These are phyloP conservation scores for Xylaria multiplex DNA, from an alignment of 2,329 filamentous ascomycete species.

Conservation along the genomic window DNA sequence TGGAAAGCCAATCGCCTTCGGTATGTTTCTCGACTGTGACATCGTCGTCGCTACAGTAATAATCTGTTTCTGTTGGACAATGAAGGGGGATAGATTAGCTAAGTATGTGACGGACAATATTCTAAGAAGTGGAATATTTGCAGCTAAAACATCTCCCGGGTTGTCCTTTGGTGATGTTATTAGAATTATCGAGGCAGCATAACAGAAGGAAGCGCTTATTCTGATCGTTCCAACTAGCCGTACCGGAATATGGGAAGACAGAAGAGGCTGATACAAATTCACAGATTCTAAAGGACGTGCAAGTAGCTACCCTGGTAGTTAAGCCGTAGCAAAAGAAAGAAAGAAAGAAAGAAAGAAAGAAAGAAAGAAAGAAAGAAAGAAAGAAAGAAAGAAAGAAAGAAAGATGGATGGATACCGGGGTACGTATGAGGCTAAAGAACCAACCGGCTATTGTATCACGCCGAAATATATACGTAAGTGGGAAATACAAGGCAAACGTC, in stretches of 20 bases:
- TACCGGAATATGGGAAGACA: too few relatives aligned
- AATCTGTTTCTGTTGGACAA: neutral
- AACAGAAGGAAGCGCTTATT: neutral
- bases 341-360: too few relatives aligned
- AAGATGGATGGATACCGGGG: neutral
- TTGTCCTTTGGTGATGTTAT: neutral
- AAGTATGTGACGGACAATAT: neutral
- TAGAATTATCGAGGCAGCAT: neutral
- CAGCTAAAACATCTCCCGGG: too few relatives aligned
- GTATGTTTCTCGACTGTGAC: neutral
- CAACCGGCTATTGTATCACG: neutral
- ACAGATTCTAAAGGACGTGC: neutral
- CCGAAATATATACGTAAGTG: neutral
- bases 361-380: neutral
- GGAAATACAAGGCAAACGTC: neutral
- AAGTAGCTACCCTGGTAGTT: neutral
- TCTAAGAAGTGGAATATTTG: neutral
- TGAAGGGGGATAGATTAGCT: neutral
- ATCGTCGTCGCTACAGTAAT: slow-evolving; percentile 5
- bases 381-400: too few relatives aligned
- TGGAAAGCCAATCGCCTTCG: neutral
- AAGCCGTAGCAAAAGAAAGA: neutral
- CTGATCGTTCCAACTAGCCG: neutral
- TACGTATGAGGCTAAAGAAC: neutral
- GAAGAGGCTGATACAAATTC: too few relatives aligned